Evolutionary conservation across 306 rosid species (phyloP).

Genomic region (Quercus engelmannii): DNA sequence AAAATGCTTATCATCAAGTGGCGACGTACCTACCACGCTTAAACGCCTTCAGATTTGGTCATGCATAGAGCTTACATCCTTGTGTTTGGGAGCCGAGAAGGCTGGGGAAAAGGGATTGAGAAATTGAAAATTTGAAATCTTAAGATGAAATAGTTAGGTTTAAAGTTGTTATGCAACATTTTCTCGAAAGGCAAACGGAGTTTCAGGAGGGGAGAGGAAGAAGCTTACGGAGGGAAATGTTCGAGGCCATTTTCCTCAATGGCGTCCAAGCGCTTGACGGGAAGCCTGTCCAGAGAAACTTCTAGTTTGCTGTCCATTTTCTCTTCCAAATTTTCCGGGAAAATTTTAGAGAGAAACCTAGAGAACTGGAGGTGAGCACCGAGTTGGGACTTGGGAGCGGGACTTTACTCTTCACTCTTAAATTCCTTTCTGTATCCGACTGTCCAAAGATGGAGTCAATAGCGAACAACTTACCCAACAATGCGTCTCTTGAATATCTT

Average conservation of each 20-base stretch:
- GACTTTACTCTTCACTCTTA: not conserved
- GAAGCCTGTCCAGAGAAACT: constrained; percentile 85
- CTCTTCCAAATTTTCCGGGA: constrained; percentile 5
- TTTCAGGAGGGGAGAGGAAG: not conserved
- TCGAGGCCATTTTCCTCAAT: constrained; percentile 84
- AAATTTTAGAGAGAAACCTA: constrained; percentile 16
- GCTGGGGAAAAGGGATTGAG: not conserved
- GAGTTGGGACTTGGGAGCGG: not conserved
- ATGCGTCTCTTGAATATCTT: not conserved
- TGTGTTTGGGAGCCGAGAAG: not conserved
- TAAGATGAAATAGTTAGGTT: not conserved
- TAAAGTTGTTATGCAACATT: not conserved
- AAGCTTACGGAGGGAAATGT: constrained; percentile 67
- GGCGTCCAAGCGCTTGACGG: constrained; percentile 77
- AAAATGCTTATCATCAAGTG: not conserved
- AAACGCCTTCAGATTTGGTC: rapidly evolving
- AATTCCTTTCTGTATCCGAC: not conserved
- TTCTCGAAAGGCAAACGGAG: not conserved
- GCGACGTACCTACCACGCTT: no score
- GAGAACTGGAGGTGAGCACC: not conserved
- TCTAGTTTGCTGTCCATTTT: constrained; percentile 56
- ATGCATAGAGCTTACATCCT: no score
- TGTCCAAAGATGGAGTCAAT: constrained; percentile 8
- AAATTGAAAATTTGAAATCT: not conserved
- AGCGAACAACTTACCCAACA: not conserved